Base-by-base conservation (phyloP, 345 rosid genomes). In the Murraya paniculata region DNA sequence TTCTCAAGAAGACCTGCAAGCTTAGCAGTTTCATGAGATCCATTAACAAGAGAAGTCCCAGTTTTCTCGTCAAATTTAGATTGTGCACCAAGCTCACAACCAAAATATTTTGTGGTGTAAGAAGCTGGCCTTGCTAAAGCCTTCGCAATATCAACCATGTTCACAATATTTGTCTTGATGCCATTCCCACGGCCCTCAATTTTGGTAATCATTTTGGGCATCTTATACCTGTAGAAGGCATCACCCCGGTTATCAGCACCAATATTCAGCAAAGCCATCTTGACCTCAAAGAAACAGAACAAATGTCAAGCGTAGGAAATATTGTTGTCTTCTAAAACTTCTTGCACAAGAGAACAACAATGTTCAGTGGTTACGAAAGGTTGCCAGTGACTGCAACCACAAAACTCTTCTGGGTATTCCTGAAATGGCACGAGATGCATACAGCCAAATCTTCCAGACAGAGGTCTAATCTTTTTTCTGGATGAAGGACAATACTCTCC, bases 171-270 rank as follows among this genome's bases (percentile, higher is more conserved):
- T 21, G 93, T 90, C 82, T 89, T 90, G 87, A 91, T 91, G 22
- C 93, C 96, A 69, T 90, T 91, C 38, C 96, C 96, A 70, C 91
- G 83, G n/a, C 93, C 96, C 78, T 91, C 93, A 75, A 88, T 87
- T 85, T 91, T 91, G 48, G 91, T 91, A 60, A 89, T 78, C 92
- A 91, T 91, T 79, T 79, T 87, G 4, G 96, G 93, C 96, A 90
- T 91, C 86, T 90, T 91, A 79, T 91, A 91, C 90, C 95, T 83
- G 28, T 91, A 91, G 68, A 90, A 90, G 87, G 96, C 94, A 87
- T 92, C 94, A 75, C 87, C 94, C 0, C 91, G 89, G 84, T 92
- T 92, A 65, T 89, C 88, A 80, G 92, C 97, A 85, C 97, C 94
- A 76, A 92, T 90, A 81, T 92, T 92, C 60, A 85, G 89, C 84